These are phyloP conservation scores for Globisporangium uncinulatum DNA, from an alignment of 352 stramenopile species.

Conservation along the genomic window DNA sequence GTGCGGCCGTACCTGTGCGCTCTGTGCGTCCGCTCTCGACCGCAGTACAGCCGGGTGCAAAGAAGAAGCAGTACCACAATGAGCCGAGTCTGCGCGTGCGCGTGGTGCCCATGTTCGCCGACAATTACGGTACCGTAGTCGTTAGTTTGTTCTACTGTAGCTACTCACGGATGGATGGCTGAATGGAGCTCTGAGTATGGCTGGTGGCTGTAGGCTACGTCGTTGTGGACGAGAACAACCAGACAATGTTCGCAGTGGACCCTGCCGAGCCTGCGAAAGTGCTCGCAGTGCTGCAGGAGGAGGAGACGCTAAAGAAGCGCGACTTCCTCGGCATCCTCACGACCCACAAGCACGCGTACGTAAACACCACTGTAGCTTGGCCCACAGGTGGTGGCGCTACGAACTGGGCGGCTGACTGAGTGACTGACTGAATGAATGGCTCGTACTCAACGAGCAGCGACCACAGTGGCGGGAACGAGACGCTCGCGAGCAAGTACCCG, in stretches of 20 bases:
- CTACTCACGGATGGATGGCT: too few relatives aligned
- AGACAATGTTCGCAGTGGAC: slow-evolving; percentile 81
- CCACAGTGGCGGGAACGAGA: slow-evolving; percentile 72
- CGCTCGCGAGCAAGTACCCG: slow-evolving; percentile 61
- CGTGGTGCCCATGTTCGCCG: slow-evolving; percentile 76
- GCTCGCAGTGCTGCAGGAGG: slow-evolving; percentile 59
- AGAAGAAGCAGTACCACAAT: slow-evolving; percentile 54
- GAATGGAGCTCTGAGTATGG: too few relatives aligned
- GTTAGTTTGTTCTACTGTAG: background rate
- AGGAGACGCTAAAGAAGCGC: slow-evolving; percentile 54
- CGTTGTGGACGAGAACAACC: slow-evolving; percentile 74
- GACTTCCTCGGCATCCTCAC: slow-evolving; percentile 87
- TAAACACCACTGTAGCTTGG: background rate
- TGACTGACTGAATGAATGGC: background rate
- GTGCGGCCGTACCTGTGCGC: background rate
- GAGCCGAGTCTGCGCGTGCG: slow-evolving; percentile 79
- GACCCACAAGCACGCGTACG: slow-evolving; percentile 91
- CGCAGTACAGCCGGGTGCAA: slow-evolving; percentile 4
- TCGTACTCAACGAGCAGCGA: slow-evolving; percentile 31
- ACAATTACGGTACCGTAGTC: slow-evolving; percentile 68
- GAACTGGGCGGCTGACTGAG: background rate
- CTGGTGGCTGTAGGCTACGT: slow-evolving; percentile 42
- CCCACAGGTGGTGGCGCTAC: too few relatives aligned
- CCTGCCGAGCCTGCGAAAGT: slow-evolving; percentile 62
- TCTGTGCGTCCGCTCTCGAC: slow-evolving; percentile 5